A percentile compares a stretch with the other conserved stretches of the same genome.
Conservation (phyloP, 2,329 filamentous ascomycete genomes). For the Pseudopithomyces chartarum region DNA sequence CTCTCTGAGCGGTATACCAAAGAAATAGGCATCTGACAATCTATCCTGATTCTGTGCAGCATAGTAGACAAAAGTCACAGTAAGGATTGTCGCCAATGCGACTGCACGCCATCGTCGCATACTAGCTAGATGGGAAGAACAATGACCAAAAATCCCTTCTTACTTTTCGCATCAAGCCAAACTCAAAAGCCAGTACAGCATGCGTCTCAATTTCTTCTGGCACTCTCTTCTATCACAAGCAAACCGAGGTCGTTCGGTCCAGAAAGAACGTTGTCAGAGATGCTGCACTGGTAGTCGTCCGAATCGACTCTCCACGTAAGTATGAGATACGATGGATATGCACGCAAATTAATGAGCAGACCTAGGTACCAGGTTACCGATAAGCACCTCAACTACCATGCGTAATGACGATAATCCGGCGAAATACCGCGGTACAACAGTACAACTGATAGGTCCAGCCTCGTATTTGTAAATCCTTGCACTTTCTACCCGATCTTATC, state of each 20-base stretch:
- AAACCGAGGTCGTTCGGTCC: too few species aligned
- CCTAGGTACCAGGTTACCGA: neutral
- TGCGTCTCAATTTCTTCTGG: neutral
- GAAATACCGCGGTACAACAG: neutral
- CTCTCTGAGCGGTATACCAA: neutral
- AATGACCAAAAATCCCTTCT: neutral
- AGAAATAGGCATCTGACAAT: neutral
- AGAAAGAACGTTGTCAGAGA: too few species aligned
- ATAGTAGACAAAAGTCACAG: neutral
- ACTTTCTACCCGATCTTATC: neutral
- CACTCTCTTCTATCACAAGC: too few species aligned
- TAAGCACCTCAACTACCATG: neutral
- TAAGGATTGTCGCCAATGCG: slow-evolving; percentile 3
- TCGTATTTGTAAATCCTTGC: neutral
- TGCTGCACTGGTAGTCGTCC: too few species aligned
- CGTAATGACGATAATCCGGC: neutral
- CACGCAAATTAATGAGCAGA: neutral
- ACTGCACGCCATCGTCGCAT: slow-evolving; percentile 6
- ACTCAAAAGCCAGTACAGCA: too few species aligned
- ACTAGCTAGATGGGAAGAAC: neutral
- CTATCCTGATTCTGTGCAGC: neutral
- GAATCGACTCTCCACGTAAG: neutral
- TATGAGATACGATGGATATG: neutral
- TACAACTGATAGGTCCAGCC: neutral
- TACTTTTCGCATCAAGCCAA: neutral